These are phyloP conservation scores for Kwoniella bestiolae DNA, from an alignment of 768 basidiomycete species.

Conservation along the genomic window DNA sequence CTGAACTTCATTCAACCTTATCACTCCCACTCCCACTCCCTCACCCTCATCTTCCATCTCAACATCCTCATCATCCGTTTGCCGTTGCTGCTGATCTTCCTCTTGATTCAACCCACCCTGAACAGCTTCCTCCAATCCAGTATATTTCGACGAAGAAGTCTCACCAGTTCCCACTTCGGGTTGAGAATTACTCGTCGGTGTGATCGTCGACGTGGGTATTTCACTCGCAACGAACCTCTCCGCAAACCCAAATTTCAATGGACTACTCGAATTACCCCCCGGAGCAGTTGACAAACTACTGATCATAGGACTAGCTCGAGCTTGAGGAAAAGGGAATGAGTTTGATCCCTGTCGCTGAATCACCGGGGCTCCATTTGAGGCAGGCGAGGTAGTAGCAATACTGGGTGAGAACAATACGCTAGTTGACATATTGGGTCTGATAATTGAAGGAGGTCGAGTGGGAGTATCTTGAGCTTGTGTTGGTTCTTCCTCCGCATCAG, in stretches of 20 bases:
- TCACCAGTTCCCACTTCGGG: background rate
- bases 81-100: background rate
- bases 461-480: background rate
- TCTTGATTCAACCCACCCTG: background rate
- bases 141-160: background rate
- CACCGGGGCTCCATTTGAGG: background rate
- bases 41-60: background rate
- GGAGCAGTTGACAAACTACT: background rate
- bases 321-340: constrained; percentile 2
- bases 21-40: background rate
- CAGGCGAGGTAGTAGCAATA: background rate
- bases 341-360: background rate
- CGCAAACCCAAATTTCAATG: constrained; percentile 4
- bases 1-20: background rate
- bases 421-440: background rate
- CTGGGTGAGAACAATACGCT: background rate
- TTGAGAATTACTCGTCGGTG: background rate
- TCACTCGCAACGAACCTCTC: background rate
- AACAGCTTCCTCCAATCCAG: background rate
- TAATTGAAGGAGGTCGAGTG: background rate
- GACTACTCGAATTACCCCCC: background rate
- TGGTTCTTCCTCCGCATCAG: background rate
- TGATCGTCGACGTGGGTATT: background rate
- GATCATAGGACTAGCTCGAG: background rate
- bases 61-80: background rate